A percentile compares a stretch with the other conserved stretches of the same genome.
These are phyloP conservation scores for Strigomonas galati DNA, from an alignment of 208 protist genomes.

Conservation along the genomic window DNA sequence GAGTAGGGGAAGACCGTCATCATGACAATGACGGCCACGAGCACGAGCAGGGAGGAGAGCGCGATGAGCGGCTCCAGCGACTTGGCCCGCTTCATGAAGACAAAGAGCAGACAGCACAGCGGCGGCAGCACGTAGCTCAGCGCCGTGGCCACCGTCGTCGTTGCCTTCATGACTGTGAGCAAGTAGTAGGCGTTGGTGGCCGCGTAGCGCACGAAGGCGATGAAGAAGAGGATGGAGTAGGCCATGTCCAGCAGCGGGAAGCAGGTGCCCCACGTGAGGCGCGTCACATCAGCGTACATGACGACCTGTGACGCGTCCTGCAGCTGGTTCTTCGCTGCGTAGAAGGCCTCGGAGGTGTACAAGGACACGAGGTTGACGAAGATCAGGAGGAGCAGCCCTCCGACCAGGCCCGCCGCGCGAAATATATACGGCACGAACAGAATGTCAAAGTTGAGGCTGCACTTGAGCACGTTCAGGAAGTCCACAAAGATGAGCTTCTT, in stretches of 20 bases:
- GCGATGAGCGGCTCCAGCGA: constrained; percentile 26
- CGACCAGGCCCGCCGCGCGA: constrained; percentile 29
- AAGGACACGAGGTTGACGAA: constrained; percentile 17
- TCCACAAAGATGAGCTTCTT: constrained; percentile 43
- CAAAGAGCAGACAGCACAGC: constrained; percentile 29
- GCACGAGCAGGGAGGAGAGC: constrained; percentile 30
- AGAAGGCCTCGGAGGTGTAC: constrained; percentile 40
- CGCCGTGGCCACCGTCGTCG: constrained; percentile 13
- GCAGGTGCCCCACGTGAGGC: constrained; percentile 33
- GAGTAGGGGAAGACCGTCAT: constrained; percentile 29
- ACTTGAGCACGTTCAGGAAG: constrained; percentile 27
- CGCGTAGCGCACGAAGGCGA: constrained; percentile 38
- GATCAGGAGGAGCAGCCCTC: constrained; percentile 27
- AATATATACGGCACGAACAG: constrained; percentile 41
- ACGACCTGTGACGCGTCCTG: constrained; percentile 26
- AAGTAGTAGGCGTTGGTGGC: constrained; percentile 32
- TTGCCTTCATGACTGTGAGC: constrained; percentile 23
- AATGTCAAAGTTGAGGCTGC: constrained; percentile 37
- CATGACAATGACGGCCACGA: constrained; percentile 27
- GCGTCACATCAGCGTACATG: constrained; percentile 45
- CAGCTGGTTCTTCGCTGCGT: constrained; percentile 36
- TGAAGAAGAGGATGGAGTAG: constrained; percentile 27
- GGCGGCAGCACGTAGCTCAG: constrained; percentile 42
- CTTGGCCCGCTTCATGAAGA: constrained; percentile 46
- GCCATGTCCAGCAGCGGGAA: constrained; percentile 24